Conservation (phyloP, 2,329 filamentous ascomycete species). For the Monosporascus sp. region DNA sequence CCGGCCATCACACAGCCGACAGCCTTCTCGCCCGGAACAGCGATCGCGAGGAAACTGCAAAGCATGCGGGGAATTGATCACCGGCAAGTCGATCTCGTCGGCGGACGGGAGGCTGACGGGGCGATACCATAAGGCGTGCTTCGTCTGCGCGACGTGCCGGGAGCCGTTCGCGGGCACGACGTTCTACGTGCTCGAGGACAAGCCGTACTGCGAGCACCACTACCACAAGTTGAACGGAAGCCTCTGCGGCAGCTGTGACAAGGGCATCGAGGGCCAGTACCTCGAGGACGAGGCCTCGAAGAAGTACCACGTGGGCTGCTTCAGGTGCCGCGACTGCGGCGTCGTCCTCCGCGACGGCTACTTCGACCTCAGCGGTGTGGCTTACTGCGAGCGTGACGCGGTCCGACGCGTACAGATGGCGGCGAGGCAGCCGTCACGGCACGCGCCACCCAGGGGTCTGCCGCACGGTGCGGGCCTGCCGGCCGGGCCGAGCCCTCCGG, state of each 20-base stretch:
- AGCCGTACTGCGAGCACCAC: slow-evolving; percentile 85
- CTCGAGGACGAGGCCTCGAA: slow-evolving; percentile 71
- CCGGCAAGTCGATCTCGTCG: slow-evolving; percentile 88
- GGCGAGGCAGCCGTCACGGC: slow-evolving; percentile 8
- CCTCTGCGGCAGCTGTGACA: slow-evolving; percentile 71
- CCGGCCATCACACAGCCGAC: slow-evolving; percentile 31
- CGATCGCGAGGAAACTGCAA: slow-evolving; percentile 71
- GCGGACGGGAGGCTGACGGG: slow-evolving; percentile 88
- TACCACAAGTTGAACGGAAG: slow-evolving; percentile 91
- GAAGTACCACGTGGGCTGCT: slow-evolving; percentile 85
- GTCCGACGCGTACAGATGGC: slow-evolving; percentile 45
- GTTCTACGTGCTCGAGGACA: slow-evolving; percentile 86
- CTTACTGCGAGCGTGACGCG: slow-evolving; percentile 86
- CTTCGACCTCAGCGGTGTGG: slow-evolving; percentile 75
- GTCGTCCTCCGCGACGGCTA: slow-evolving; percentile 75
- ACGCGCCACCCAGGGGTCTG: slow-evolving; percentile 11
- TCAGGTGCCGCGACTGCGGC: slow-evolving; percentile 76
- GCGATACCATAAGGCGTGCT: slow-evolving; percentile 91
- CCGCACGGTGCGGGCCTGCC: slow-evolving; percentile 14
- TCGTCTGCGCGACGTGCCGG: slow-evolving; percentile 80
- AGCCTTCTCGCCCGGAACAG: slow-evolving; percentile 26
- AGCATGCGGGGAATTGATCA: slow-evolving; percentile 71
- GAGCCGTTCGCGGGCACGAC: slow-evolving; percentile 79
- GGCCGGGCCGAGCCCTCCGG: slow-evolving; percentile 13
- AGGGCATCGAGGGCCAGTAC: slow-evolving; percentile 90